phyloP scores from a whole-genome alignment of 208 protist species.

The Trichomonas vaginalis region DNA sequence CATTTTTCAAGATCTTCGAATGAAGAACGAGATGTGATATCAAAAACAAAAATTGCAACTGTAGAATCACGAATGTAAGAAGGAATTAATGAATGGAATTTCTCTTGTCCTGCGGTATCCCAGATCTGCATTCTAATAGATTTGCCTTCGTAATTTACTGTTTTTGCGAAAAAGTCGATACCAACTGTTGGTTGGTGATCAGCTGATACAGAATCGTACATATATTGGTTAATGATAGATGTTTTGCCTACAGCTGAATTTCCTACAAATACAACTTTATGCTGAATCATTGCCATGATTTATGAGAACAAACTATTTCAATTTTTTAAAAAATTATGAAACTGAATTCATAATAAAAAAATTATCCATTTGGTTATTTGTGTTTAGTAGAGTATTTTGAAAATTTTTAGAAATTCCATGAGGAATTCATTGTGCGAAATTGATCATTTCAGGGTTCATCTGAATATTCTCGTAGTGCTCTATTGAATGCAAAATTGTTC shows the following conservation, averaged over 20 bases:
- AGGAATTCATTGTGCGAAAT: too few species aligned
- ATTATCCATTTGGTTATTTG: too few species aligned
- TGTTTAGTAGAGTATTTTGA: too few species aligned
- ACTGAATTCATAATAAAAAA: too few species aligned
- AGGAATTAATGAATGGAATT: slow-evolving; percentile 1
- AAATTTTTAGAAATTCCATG: too few species aligned
- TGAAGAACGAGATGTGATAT: neutral
- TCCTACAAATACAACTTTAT: slow-evolving; percentile 13
- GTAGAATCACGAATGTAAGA: neutral
- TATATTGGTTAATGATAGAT: slow-evolving; percentile 9
- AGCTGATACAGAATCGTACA: neutral
- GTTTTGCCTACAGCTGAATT: neutral
- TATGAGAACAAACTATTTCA: too few species aligned
- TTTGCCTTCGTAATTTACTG: neutral
- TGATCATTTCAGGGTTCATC: too few species aligned
- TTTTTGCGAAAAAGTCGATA: slow-evolving; percentile 15
- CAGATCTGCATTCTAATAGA: neutral
- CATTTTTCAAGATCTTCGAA: neutral
- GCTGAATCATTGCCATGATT: neutral
- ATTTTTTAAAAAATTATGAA: too few species aligned
- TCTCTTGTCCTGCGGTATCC: slow-evolving; percentile 10
- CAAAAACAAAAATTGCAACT: neutral
- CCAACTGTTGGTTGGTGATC: slow-evolving; percentile 11
- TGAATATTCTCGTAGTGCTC: too few species aligned
- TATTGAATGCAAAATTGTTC: too few species aligned